Evolutionary conservation across 2,329 filamentous ascomycete genomes (phyloP), one percentile per base, ranked within the genome.

Genomic region (Emmonsiellopsis sp.): DNA sequence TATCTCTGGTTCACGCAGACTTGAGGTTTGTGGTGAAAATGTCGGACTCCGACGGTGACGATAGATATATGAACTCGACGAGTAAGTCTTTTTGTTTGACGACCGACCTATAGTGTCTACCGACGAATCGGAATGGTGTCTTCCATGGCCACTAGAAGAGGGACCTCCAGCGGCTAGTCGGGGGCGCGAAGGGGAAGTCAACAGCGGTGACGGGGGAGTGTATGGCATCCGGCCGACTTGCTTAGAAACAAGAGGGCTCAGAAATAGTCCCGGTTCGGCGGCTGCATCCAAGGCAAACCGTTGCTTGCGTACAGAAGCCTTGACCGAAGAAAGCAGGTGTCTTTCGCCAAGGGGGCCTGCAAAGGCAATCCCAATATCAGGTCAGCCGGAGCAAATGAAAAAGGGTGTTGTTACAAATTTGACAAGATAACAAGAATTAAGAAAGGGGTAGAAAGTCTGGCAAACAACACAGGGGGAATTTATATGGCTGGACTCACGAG

Each of bases 1-100:
- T 40, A 49, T 58, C 61, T 67, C 63, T 59, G 57, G 59, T 53
- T 27, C 64, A 57, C 55, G 63, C 57, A 63, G 68, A 62, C 61
- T 59, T 42, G 59, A 59, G 32, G 63, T 58, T 34, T 64, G 54
- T 57, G 71, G 70, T 55, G 67, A 65, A 54, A 72, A 66, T 7
- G 80, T 82, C 5, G 81, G 77, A 54, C 79, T 79, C 51, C 82
- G 76, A 52, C 82, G 74, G 63, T 83, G 81, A 65, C 78, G 81
- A 67, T 77, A 78, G 53, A 84, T 72, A 63, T 85, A 84, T 13
- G 81, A 76, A 4, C 79, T 77, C 34, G 82, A 84, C 7, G 78
- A 78, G 54, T 76, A 73, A 10, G 78, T 81, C 44, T 78, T 77
- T 75, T 73, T 64, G 71, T 78, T 62, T 75, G 63, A 52, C 66